Base-by-base conservation (phyloP, 805 yeast genomes). In the Aciculoconidium aculeatum region DNA sequence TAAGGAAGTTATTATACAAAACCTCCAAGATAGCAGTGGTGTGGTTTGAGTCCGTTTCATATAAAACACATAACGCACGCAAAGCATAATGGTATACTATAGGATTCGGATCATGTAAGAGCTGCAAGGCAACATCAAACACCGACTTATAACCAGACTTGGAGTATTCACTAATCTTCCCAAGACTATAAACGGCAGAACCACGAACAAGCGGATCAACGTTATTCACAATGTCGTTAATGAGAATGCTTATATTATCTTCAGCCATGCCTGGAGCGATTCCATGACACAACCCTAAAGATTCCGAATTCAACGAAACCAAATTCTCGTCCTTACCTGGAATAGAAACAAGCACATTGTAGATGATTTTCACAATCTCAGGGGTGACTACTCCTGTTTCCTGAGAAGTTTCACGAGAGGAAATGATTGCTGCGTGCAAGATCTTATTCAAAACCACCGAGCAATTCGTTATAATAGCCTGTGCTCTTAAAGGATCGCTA, bases 31-130 rank as follows among this genome's bases (percentile, higher is more conserved):
- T 26, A 9, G 67, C 55, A 5, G 48, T 37, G 2, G 60, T 44
- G 31, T 67, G 72, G 14, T 72, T 65, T 7, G 72, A 37, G 28
- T 78, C 76, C 18, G 70, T 72, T 21, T 73, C 75, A 17, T 87
- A 59, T 8, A 82, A 51, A 1, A 70, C 55, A 3, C 71, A 53
- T 23, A 81, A 49, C 0, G 92, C 71, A 26, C 70, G 70, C 41
- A 87, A 50, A 1, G 90, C 67, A 67, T 87, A 80, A 31, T 73
- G 68, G 48, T 84, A 88, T 11, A 92, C 87, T 1, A 74, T 59
- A 0, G 96, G 95, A 48, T 88, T 90, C 0, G 95, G 88, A 52
- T 90, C 97, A 12, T 58, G 58, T 4, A 78, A 51, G 16, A 90
- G 61, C 10, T 82, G 77, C 21, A 68, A 52, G 3, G 77, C 46